A percentile compares a stretch with the other conserved stretches of the same genome.
Evolutionary conservation across 1,284 basidiomycete genomes (phyloP).

Genomic region (Rhodotorula sp.): DNA sequence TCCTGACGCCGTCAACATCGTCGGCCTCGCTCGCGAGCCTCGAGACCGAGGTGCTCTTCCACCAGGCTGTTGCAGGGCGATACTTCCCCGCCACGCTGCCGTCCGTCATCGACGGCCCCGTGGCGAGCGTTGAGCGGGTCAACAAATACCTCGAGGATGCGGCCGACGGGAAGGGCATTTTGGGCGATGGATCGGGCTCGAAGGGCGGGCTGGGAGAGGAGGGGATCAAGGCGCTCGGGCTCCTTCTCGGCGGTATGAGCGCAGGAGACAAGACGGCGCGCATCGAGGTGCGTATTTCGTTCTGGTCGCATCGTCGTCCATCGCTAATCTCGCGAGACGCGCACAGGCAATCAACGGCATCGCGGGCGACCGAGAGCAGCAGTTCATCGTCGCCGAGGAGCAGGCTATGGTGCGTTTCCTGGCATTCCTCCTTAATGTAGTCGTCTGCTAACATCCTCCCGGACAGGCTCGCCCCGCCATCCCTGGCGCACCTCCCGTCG

Average conservation of each 20-base stretch:
- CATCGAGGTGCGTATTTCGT: slow-evolving; percentile 4
- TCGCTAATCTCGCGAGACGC: background rate
- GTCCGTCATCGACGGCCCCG: background rate
- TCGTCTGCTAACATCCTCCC: too few species aligned
- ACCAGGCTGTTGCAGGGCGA: slow-evolving; percentile 24
- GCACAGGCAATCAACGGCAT: slow-evolving; percentile 7
- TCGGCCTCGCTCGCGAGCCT: background rate
- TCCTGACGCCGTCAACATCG: background rate
- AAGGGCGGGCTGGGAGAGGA: slow-evolving; percentile 26
- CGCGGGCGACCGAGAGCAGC: slow-evolving; percentile 5
- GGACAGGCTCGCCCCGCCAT: background rate
- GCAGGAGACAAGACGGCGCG: background rate
- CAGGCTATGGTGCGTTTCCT: slow-evolving; percentile 12
- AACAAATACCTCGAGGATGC: background rate
- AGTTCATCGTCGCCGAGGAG: slow-evolving; percentile 18
- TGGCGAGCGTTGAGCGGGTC: background rate
- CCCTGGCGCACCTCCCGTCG: background rate
- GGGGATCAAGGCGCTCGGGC: slow-evolving; percentile 19
- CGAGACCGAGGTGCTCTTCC: slow-evolving; percentile 23
- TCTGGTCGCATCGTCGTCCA: too few species aligned
- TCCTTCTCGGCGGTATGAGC: slow-evolving; percentile 22
- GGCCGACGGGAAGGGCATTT: background rate
- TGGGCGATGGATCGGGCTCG: background rate
- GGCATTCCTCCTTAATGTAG: background rate
- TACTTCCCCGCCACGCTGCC: slow-evolving; percentile 19